phyloP scores from a whole-genome alignment of 129 eudicot genomes.

The Smallanthus sonchifolius region DNA sequence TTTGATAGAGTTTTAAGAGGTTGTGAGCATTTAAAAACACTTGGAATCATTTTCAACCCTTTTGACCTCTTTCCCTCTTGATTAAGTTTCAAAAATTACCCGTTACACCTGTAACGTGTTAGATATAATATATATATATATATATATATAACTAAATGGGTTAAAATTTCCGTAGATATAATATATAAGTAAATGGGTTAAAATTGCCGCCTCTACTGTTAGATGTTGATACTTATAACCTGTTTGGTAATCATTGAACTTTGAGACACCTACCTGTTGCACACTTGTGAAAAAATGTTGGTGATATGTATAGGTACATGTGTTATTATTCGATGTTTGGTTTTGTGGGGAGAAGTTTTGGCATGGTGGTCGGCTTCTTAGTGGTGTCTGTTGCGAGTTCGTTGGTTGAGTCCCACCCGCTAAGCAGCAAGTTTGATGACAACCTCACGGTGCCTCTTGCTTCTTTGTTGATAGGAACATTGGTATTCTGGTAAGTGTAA shows the following conservation, averaged over 20 bases:
- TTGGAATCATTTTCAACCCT: background rate
- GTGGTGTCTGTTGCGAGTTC: conserved; percentile 56
- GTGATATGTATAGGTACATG: conserved; percentile 56
- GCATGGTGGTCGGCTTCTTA: conserved; percentile 54
- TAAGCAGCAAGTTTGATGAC: conserved; percentile 79
- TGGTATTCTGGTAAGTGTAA: conserved; percentile 30
- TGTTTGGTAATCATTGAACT: background rate
- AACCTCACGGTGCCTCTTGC: conserved; percentile 80
- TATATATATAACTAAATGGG: background rate
- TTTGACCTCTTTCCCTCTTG: background rate
- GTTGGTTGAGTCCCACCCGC: conserved; percentile 81
- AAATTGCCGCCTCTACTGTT: background rate
- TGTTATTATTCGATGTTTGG: conserved; percentile 71
- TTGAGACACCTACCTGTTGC: background rate
- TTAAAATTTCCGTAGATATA: background rate
- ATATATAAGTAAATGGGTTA: too few relatives aligned
- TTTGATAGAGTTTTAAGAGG: background rate
- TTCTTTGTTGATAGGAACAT: conserved; percentile 51
- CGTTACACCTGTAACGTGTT: background rate
- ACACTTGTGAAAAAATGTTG: conserved; percentile 5
- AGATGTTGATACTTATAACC: background rate
- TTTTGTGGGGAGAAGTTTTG: conserved; percentile 49
- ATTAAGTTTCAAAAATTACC: background rate
- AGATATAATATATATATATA: too few relatives aligned
- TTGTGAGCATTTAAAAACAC: background rate